Evolutionary conservation across 2,329 filamentous ascomycete genomes (phyloP).

Genomic region (Pseudogymnoascus sp.): DNA sequence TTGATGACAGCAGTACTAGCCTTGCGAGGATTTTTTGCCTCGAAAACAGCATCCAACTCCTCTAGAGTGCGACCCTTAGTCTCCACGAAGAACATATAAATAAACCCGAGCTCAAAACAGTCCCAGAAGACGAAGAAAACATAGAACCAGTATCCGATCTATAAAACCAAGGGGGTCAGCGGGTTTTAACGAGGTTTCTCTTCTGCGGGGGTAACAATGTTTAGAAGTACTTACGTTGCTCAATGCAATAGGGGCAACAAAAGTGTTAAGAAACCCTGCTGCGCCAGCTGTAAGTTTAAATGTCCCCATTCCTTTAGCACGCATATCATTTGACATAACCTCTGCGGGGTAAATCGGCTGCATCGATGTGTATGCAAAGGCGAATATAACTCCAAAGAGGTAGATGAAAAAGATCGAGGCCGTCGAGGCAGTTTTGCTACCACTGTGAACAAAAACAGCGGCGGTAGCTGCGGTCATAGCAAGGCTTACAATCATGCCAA

Average conservation of each 20-base stretch:
- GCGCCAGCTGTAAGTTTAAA: conserved; percentile 18
- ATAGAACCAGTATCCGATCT: conserved; percentile 30
- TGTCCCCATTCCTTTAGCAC: conserved; percentile 36
- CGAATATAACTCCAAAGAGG: conserved; percentile 45
- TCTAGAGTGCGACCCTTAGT: conserved; percentile 39
- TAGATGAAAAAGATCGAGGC: conserved; percentile 47
- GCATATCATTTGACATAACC: conserved; percentile 37
- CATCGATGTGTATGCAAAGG: conserved; percentile 44
- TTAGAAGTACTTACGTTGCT: too few species aligned
- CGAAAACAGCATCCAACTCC: conserved; percentile 48
- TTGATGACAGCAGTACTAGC: too few species aligned
- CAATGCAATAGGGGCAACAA: too few species aligned
- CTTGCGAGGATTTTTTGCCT: conserved; percentile 40
- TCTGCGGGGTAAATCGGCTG: conserved; percentile 45
- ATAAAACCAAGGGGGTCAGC: conserved; percentile 32
- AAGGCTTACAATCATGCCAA: too few species aligned
- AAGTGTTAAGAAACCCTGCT: too few species aligned
- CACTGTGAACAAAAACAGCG: too few species aligned
- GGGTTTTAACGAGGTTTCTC: too few species aligned
- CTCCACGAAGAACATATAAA: conserved; percentile 3
- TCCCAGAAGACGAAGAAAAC: neutral
- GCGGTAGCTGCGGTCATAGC: too few species aligned
- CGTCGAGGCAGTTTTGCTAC: too few species aligned
- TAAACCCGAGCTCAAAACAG: neutral
- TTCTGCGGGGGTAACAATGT: too few species aligned